Percentiles rank a stretch among this genome's conserved stretches.
Evolutionary conservation across 306 rosid genomes (phyloP).

Genomic region (Sophora flavescens): DNA sequence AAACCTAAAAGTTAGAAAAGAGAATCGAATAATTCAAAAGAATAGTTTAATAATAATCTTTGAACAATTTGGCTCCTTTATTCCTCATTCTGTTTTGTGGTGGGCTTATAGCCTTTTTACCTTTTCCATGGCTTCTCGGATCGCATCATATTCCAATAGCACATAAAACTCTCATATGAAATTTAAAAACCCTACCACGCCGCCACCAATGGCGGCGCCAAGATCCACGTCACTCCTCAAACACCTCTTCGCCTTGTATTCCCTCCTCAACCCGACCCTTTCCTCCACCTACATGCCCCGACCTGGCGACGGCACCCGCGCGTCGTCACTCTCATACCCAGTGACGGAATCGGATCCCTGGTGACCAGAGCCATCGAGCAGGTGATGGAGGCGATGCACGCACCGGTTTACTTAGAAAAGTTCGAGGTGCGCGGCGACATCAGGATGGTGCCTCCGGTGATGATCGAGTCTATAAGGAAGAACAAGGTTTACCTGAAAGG

Average conservation of each 20-base stretch:
- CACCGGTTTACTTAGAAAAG: no score
- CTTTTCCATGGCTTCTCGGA: no score
- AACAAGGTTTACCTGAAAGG: no score
- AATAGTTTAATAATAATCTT: background rate
- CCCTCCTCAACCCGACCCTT: conserved; percentile 52
- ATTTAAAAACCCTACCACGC: conserved; percentile 32
- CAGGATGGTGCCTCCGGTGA: no score
- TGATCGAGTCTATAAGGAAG: no score
- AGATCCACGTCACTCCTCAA: conserved; percentile 51
- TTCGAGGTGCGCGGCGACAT: no score
- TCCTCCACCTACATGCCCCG: conserved; percentile 88
- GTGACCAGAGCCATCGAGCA: conserved; percentile 85
- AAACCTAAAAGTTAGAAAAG: no score
- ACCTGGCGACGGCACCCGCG: conserved; percentile 87
- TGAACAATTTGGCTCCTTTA: background rate
- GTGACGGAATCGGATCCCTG: conserved; percentile 82
- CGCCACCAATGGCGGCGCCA: conserved; percentile 64
- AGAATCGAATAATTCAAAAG: no score
- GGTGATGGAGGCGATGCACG: conserved; percentile 91
- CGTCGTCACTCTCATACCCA: conserved; percentile 77
- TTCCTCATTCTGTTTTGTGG: background rate
- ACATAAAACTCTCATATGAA: no score
- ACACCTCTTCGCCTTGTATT: conserved; percentile 33
- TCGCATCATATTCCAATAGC: no score
- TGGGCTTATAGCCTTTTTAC: no score